A percentile compares a stretch with the other conserved stretches of the same genome.
Evolutionary conservation across 129 eudicot species (phyloP).

Genomic region (Pulicaria dysenterica): DNA sequence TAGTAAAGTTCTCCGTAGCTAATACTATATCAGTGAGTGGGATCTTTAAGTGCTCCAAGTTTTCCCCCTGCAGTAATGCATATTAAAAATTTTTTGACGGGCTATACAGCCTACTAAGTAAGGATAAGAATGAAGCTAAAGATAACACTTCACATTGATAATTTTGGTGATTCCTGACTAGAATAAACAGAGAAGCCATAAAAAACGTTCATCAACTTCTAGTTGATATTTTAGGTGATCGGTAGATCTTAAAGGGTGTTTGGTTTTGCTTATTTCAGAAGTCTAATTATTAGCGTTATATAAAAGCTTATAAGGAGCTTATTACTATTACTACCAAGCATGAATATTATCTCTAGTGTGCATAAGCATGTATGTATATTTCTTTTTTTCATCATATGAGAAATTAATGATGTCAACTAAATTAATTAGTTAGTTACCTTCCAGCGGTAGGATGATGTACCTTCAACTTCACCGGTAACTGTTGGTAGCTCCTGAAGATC

Average conservation of each 20-base stretch:
- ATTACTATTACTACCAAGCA: too few species aligned
- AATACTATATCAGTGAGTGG: not conserved
- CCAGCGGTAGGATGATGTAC: not conserved
- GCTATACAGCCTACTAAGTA: too few species aligned
- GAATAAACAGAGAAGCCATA: not conserved
- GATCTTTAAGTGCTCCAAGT: not conserved
- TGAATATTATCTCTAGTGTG: too few species aligned
- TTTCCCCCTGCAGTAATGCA: not conserved
- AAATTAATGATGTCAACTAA: not conserved
- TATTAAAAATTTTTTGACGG: not conserved
- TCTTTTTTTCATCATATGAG: not conserved
- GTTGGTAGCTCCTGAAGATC: not conserved
- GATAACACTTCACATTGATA: not conserved
- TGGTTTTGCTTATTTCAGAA: too few species aligned
- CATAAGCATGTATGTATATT: too few species aligned
- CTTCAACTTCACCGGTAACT: not conserved
- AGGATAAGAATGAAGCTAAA: too few species aligned
- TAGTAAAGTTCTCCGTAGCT: not conserved
- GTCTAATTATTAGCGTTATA: too few species aligned
- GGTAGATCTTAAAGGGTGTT: too few species aligned
- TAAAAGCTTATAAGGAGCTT: too few species aligned
- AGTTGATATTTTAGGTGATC: too few species aligned
- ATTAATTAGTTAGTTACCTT: constrained; percentile 1
- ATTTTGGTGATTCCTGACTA: too few species aligned
- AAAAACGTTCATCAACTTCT: not conserved